Evolutionary conservation across 768 basidiomycete genomes (phyloP).

Genomic region (Pleurotus tuber-regium): DNA sequence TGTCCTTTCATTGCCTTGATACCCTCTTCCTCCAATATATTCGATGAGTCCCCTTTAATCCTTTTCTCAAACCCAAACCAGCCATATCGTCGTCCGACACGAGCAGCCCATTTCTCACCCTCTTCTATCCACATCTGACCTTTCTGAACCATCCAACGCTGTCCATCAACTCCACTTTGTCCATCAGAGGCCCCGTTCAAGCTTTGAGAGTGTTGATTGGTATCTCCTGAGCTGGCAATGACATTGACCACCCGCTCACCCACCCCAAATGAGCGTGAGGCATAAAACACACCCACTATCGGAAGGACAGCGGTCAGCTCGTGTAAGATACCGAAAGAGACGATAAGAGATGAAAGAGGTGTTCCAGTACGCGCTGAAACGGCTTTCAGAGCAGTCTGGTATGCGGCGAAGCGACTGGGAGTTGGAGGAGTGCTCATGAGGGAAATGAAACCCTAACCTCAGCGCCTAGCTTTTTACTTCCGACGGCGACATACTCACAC

Average conservation of each 20-base stretch:
- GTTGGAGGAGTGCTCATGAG: conserved; percentile 5
- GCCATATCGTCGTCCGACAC: conserved; percentile 76
- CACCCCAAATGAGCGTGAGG: conserved; percentile 60
- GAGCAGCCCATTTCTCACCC: conserved; percentile 67
- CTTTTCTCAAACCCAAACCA: conserved; percentile 74
- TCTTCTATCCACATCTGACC: conserved; percentile 69
- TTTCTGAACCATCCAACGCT: conserved; percentile 40
- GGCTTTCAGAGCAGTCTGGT: conserved; percentile 51
- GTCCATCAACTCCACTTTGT: conserved; percentile 13
- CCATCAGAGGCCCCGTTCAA: neutral
- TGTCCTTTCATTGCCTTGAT: conserved; percentile 28
- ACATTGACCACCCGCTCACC: conserved; percentile 62
- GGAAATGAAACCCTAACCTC: conserved; percentile 18
- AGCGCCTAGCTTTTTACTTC: conserved; percentile 2
- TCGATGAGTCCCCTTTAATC: conserved; percentile 16
- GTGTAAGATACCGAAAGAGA: conserved; percentile 83
- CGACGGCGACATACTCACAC: conserved; percentile 1
- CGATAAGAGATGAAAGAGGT: conserved; percentile 69
- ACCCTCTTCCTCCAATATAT: conserved; percentile 16
- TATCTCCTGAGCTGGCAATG: conserved; percentile 20
- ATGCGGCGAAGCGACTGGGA: conserved; percentile 39
- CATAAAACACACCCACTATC: conserved; percentile 71
- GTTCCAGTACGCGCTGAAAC: conserved; percentile 70
- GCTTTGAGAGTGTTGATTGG: neutral
- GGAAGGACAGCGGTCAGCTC: conserved; percentile 82